Base-by-base conservation (phyloP, 306 rosid genomes). In the Crotalaria pallida region DNA sequence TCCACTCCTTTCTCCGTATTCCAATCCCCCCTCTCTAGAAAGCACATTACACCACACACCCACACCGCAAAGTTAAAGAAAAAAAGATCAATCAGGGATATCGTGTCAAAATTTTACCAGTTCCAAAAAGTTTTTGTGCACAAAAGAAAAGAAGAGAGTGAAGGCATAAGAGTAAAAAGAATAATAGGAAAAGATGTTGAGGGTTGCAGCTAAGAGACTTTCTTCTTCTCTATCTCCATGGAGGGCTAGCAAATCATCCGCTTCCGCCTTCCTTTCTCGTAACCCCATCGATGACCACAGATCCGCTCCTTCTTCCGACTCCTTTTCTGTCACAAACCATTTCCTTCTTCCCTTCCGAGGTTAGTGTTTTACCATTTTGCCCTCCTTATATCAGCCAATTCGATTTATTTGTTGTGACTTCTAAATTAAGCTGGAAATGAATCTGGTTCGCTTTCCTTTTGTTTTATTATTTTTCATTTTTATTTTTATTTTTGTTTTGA, bases 161-260 rank as follows among this genome's bases (percentile, higher is more conserved):
- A 15, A 15, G 24, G 8, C 11, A 34, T 34, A 51, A n/a, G 4
- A 17, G 9, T n/a, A 7, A 17, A 7, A 15, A 4, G 0, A 13
- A 1, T n/a, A 19, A 67, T 21, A 1, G 16, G 67, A 29, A 16
- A 56, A 7, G 22, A 83, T 83, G 84, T 26, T 84, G 69, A 72
- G 81, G 77, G 74, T 68, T 68, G 82, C 69, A 27, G 84, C 82
- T n/a, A 63, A 41, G 71, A 81, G 79, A 65, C 57, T 84, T 18
- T 81, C 86, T 15, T 72, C 72, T 36, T 24, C 82, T 4, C 68
- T 74, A 1, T 44, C 60, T 3, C 64, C 80, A 7, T 63, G 82
- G 73, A 55, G 70, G 51, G 22, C 82, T 56, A 51, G 51, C 60
- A 74, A 44, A 21, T 75, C 84, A 21, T 75, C 84, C 23, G 53